Conservation (phyloP, 805 yeast genomes). For the Priceomyces fermenticarens region DNA sequence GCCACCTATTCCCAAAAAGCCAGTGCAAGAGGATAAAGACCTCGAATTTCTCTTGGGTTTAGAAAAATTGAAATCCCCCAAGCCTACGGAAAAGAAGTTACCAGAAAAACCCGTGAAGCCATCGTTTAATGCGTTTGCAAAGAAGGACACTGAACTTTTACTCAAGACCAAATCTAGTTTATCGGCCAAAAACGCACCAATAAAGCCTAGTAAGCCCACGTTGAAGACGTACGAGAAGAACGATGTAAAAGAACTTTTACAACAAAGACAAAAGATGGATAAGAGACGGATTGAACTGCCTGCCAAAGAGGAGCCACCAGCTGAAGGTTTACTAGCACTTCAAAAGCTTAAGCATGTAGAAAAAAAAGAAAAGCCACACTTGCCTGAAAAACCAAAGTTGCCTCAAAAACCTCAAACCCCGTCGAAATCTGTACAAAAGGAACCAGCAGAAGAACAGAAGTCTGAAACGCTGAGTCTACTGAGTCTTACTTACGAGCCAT, state of each 20-base stretch:
- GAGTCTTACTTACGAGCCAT: conserved; percentile 6
- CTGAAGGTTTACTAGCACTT: conserved; percentile 16
- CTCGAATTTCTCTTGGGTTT: conserved; percentile 4
- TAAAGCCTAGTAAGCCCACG: conserved; percentile 12
- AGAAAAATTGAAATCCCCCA: conserved; percentile 2
- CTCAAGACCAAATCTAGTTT: conserved; percentile 13
- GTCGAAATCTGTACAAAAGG: neutral
- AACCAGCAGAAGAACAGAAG: neutral
- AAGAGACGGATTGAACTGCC: neutral
- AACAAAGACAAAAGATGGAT: conserved; percentile 24
- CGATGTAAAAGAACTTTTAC: conserved; percentile 21
- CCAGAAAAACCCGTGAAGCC: conserved; percentile 20
- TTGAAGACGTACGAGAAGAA: conserved; percentile 16
- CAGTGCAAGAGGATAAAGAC: neutral
- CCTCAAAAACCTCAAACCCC: neutral
- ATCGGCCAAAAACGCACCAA: neutral
- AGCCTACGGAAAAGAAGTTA: neutral
- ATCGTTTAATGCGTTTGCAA: conserved; percentile 7
- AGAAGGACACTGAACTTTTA: conserved; percentile 15
- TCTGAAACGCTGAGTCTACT: neutral
- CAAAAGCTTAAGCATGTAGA: conserved; percentile 11
- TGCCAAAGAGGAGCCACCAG: conserved; percentile 7
- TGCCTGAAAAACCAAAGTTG: neutral
- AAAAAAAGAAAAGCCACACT: neutral
- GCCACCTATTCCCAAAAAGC: conserved; percentile 7